Percentiles rank a stretch among this genome's conserved stretches.
These are phyloP conservation scores for Teratosphaeriaceae sp. DNA, from an alignment of 2,329 filamentous ascomycete genomes.

Conservation along the genomic window DNA sequence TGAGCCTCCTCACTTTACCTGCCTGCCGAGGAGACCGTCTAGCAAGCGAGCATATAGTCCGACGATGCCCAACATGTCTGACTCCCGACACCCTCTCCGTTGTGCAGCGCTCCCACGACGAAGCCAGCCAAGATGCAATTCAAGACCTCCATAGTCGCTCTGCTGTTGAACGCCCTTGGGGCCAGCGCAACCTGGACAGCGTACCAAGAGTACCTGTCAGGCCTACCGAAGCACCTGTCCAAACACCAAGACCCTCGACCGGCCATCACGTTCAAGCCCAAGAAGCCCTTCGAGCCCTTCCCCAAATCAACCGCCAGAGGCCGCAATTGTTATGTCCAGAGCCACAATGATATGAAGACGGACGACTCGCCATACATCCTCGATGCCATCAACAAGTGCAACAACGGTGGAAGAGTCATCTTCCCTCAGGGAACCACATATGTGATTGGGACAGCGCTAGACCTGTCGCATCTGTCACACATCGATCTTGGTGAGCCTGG, in stretches of 20 bases:
- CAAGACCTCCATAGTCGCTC: slow-evolving; percentile 3
- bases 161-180: slow-evolving; percentile 15
- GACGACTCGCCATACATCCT: slow-evolving; percentile 50
- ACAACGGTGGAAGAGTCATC: slow-evolving; percentile 56
- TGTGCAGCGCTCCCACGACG: not conserved
- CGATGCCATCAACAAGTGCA: slow-evolving; percentile 52
- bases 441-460: slow-evolving; percentile 56
- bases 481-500: slow-evolving; percentile 51
- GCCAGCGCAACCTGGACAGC: slow-evolving; percentile 24
- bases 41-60: not conserved
- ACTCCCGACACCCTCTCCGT: not conserved
- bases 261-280: slow-evolving; percentile 28
- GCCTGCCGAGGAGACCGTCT: not conserved
- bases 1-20: not conserved
- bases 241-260: slow-evolving; percentile 26
- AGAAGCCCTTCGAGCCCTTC: slow-evolving; percentile 30
- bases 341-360: slow-evolving; percentile 31
- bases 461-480: slow-evolving; percentile 57
- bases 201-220: slow-evolving; percentile 21
- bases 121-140: slow-evolving; percentile 4
- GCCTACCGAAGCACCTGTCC: slow-evolving; percentile 9
- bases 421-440: slow-evolving; percentile 52
- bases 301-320: slow-evolving; percentile 29
- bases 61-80: not conserved
- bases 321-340: slow-evolving; percentile 34